Conservation (phyloP, 352 stramenopile species). For the Ophiocytium majus region DNA sequence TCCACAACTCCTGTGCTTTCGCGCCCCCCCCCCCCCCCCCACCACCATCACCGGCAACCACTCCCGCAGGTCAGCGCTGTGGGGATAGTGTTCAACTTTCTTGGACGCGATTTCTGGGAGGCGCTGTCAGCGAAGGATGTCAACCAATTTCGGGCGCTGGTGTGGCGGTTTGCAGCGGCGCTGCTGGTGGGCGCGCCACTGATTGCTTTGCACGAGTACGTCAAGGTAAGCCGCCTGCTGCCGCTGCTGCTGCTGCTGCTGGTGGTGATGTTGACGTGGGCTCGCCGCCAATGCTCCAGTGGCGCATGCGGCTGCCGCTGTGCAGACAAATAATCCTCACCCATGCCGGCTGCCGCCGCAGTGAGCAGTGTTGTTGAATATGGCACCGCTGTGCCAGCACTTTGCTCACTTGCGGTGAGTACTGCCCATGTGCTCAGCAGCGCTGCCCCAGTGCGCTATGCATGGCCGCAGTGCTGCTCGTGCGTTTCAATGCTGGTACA, state of each 20-base stretch:
- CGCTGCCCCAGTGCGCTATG: too few relatives aligned
- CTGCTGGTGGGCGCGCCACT: constrained; percentile 17
- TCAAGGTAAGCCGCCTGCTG: constrained; percentile 5
- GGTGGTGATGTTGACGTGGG: constrained; percentile 30
- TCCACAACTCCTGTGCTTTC: too few relatives aligned
- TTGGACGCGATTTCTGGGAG: constrained; percentile 1
- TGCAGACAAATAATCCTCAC: too few relatives aligned
- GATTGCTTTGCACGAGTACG: constrained; percentile 7
- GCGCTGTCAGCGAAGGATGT: constrained; percentile 1
- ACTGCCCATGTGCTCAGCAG: too few relatives aligned
- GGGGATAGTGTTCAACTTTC: constrained; percentile 15
- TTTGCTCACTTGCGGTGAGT: too few relatives aligned
- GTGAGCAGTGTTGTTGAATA: too few relatives aligned
- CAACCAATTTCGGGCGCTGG: neutral
- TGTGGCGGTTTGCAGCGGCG: neutral
- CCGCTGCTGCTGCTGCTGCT: neutral
- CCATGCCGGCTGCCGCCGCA: too few relatives aligned
- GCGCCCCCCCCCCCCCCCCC: too few relatives aligned
- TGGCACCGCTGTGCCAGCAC: too few relatives aligned
- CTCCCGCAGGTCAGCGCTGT: neutral
- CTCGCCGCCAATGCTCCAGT: constrained; percentile 71
- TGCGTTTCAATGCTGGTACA: too few relatives aligned
- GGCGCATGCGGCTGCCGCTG: constrained; percentile 60
- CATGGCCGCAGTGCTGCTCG: too few relatives aligned
- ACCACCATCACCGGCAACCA: too few relatives aligned